Conservation (phyloP, 176 grass and related monocot genomes). For the Cenchrus fungigraminus region DNA sequence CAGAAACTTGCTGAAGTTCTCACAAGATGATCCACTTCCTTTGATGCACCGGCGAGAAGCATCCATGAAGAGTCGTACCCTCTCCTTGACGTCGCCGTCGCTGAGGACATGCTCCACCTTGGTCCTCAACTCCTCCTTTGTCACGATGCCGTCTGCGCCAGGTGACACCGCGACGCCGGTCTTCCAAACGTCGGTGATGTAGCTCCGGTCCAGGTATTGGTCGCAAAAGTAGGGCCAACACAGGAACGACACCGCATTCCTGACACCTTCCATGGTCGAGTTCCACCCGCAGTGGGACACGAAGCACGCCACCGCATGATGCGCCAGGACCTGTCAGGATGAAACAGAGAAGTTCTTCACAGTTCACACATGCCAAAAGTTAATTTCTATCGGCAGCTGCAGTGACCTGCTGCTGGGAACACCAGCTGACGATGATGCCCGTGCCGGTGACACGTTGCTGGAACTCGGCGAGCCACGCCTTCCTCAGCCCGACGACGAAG, state of each 20-base stretch:
- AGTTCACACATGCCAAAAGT: not conserved
- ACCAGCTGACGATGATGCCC: slow-evolving; percentile 45
- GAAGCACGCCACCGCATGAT: slow-evolving; percentile 41
- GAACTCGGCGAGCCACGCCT: slow-evolving; percentile 43
- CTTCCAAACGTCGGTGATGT: slow-evolving; percentile 45
- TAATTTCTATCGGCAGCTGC: too few relatives aligned
- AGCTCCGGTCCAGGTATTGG: slow-evolving; percentile 51
- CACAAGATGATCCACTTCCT: slow-evolving; percentile 1
- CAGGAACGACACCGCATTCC: slow-evolving; percentile 45
- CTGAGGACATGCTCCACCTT: slow-evolving; percentile 41
- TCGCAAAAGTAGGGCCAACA: slow-evolving; percentile 59
- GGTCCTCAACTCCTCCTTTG: slow-evolving; percentile 44
- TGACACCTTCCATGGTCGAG: slow-evolving; percentile 51
- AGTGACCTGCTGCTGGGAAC: slow-evolving; percentile 35
- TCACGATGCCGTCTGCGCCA: slow-evolving; percentile 37
- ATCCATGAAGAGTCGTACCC: slow-evolving; percentile 21
- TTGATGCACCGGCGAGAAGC: not conserved
- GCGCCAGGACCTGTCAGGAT: not conserved
- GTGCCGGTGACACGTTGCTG: slow-evolving; percentile 4
- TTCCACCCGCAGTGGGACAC: slow-evolving; percentile 84
- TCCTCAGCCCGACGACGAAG: not conserved
- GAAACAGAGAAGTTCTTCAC: not conserved
- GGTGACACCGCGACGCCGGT: slow-evolving; percentile 48
- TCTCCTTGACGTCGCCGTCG: slow-evolving; percentile 38
- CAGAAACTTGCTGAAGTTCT: slow-evolving; percentile 1